phyloP scores from a whole-genome alignment of 2,329 filamentous ascomycete genomes.

The Teratosphaeria pseudoeucalypti region DNA sequence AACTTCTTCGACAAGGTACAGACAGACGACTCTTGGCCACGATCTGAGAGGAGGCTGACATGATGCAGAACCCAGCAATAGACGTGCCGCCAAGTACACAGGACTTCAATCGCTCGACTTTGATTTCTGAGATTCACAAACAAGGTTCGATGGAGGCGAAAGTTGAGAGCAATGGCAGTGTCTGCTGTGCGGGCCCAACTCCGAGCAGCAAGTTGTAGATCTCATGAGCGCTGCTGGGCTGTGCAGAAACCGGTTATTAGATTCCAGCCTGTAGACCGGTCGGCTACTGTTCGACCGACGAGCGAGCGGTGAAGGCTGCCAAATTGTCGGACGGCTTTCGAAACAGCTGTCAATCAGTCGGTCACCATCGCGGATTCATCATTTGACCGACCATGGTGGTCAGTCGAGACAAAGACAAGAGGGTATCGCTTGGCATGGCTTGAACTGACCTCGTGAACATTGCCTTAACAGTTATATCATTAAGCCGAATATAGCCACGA shows the following conservation, averaged over 20 bases:
- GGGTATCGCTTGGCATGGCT: background rate
- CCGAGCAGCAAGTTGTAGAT: conserved; percentile 8
- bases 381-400: background rate
- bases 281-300: background rate
- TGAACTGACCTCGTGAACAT: background rate
- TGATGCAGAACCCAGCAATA: conserved; percentile 41
- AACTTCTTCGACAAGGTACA: conserved; percentile 44
- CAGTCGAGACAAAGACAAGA: background rate
- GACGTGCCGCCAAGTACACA: conserved; percentile 45
- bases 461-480: background rate
- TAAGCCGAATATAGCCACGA: background rate
- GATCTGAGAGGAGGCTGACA: background rate
- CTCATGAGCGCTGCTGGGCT: background rate
- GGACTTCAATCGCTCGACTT: conserved; percentile 34
- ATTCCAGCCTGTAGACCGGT: background rate
- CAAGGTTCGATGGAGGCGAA: conserved; percentile 25
- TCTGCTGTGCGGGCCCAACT: conserved; percentile 26
- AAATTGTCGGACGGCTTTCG: background rate
- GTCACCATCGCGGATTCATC: background rate
- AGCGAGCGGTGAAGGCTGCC: background rate
- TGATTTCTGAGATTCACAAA: conserved; percentile 22
- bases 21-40: background rate
- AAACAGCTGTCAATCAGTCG: background rate
- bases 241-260: background rate
- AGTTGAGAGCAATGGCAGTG: conserved; percentile 23